These are phyloP conservation scores for Acidiella bohemica DNA, from an alignment of 495 filamentous ascomycete species.

Conservation along the genomic window DNA sequence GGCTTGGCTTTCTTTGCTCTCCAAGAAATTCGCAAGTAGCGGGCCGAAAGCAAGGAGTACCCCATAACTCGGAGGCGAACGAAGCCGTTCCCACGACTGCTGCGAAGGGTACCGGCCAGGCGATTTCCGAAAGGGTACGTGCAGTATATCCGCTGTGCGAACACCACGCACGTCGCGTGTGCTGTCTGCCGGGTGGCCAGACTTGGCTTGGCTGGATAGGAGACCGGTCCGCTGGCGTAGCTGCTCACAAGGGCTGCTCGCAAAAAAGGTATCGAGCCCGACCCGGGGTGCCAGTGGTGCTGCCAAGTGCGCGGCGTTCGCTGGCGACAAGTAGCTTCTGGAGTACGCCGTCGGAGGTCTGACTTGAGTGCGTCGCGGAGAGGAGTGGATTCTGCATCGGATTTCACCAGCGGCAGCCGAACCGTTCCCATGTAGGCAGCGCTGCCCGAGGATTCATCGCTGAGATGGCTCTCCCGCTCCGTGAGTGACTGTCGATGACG, in stretches of 20 bases:
- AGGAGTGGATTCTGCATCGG: neutral
- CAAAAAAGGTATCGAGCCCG: neutral
- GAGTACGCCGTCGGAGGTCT: slow-evolving; percentile 4
- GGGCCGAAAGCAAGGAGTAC: slow-evolving; percentile 40
- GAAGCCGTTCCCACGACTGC: slow-evolving; percentile 30
- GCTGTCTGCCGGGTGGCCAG: slow-evolving; percentile 13
- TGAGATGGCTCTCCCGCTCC: too few species aligned
- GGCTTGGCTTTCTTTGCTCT: slow-evolving; percentile 26
- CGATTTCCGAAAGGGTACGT: slow-evolving; percentile 25
- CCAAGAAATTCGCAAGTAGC: slow-evolving; percentile 32
- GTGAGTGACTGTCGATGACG: too few species aligned
- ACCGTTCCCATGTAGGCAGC: neutral
- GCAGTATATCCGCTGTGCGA: slow-evolving; percentile 4
- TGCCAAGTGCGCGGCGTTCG: neutral
- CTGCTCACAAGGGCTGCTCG: neutral
- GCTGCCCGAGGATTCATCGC: neutral
- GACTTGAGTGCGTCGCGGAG: neutral
- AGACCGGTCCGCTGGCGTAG: slow-evolving; percentile 17
- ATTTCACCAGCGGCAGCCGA: neutral
- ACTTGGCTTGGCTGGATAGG: slow-evolving; percentile 18
- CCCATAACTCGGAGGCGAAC: slow-evolving; percentile 5
- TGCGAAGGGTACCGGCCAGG: slow-evolving; percentile 36
- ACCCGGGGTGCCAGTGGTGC: slow-evolving; percentile 5
- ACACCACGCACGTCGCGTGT: slow-evolving; percentile 11
- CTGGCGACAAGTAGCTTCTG: slow-evolving; percentile 1